phyloP scores from a whole-genome alignment of 129 eudicot species.

The Tanacetum coccineum region DNA sequence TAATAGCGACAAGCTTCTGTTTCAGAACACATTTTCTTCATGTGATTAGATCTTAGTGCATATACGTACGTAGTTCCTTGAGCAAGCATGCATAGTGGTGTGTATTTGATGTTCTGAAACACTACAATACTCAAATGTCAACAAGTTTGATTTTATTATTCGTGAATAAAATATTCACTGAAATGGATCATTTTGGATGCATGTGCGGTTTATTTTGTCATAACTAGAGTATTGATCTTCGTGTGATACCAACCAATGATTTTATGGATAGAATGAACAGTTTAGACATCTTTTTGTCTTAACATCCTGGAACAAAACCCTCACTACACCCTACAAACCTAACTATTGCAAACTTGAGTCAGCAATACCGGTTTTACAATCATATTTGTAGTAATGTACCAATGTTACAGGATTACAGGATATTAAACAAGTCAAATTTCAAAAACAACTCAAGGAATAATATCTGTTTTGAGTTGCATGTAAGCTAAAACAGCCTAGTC shows the following conservation, averaged over 20 bases:
- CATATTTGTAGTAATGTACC: no score
- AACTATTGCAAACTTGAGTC: no score
- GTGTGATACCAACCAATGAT: not conserved
- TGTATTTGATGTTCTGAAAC: no score
- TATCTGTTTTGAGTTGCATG: no score
- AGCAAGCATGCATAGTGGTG: slow-evolving; percentile 9
- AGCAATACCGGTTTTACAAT: no score
- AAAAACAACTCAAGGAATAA: no score
- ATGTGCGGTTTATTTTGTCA: not conserved
- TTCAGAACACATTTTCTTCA: slow-evolving; percentile 11
- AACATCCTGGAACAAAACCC: no score
- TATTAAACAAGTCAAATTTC: no score
- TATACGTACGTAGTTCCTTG: slow-evolving; percentile 5
- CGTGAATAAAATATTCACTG: not conserved
- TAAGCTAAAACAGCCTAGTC: no score
- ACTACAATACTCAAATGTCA: slow-evolving; percentile 16
- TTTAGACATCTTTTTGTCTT: no score
- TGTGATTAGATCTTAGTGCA: slow-evolving; percentile 18
- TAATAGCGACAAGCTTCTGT: slow-evolving; percentile 16
- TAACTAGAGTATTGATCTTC: not conserved
- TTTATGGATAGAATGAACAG: not conserved
- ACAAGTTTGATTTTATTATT: not conserved
- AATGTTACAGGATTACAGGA: no score
- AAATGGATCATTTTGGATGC: not conserved
- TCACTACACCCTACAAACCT: no score